Evolutionary conservation across 202 grass and related monocot species (phyloP).

Genomic region (Setaria viridis): DNA sequence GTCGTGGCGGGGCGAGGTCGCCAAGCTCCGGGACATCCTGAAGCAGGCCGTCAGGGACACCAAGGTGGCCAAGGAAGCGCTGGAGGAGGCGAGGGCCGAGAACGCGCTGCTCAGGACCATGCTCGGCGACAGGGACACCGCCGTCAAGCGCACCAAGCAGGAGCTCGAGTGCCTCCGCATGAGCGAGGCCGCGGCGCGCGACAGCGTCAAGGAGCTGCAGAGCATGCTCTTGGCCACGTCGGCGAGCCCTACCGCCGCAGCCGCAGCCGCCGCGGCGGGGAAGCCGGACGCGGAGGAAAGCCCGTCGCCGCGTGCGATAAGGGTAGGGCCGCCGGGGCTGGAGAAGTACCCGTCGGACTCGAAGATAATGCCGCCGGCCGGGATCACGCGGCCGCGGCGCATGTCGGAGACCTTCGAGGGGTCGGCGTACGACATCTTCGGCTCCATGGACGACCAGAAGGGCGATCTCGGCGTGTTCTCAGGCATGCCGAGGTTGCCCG

Average conservation of each 20-base stretch:
- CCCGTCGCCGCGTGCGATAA: conserved; percentile 36
- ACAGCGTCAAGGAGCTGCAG: conserved; percentile 83
- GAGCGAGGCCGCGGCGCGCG: conserved; percentile 75
- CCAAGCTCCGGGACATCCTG: conserved; percentile 88
- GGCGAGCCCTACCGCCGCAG: conserved; percentile 47
- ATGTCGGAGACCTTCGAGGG: conserved; percentile 62
- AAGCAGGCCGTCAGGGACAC: conserved; percentile 85
- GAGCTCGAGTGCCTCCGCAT: conserved; percentile 73
- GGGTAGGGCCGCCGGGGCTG: conserved; percentile 16
- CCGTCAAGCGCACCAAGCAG: conserved; percentile 57
- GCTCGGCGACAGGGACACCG: conserved; percentile 68
- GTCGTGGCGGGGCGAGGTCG: conserved; percentile 67
- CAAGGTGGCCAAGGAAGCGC: conserved; percentile 74
- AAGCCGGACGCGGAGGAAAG: conserved; percentile 49
- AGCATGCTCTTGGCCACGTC: conserved; percentile 73
- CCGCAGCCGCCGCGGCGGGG: not conserved
- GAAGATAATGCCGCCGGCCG: conserved; percentile 51
- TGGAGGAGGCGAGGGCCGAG: conserved; percentile 68
- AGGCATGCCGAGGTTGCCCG: conserved; percentile 48
- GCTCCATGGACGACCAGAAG: conserved; percentile 52
- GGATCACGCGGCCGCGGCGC: conserved; percentile 41
- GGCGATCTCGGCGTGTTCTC: conserved; percentile 47
- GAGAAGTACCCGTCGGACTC: conserved; percentile 49
- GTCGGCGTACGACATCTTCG: conserved; percentile 66
- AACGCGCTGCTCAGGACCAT: conserved; percentile 66